Conservation (phyloP, 805 yeast species). For the Ogataea paradorogensis region DNA sequence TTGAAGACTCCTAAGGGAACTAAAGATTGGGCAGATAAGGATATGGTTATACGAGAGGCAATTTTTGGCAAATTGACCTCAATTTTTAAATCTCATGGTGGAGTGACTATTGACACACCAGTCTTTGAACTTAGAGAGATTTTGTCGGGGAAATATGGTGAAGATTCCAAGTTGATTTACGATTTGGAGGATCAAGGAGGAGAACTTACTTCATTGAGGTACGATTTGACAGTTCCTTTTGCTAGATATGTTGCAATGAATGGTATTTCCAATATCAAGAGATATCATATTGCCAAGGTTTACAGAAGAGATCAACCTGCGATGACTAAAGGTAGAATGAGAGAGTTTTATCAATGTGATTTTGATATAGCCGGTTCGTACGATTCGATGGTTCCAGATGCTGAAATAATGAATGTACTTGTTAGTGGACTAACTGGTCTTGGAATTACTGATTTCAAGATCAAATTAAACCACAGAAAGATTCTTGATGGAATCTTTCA, state of each 20-base stretch:
- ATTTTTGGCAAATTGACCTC: slow-evolving; percentile 69
- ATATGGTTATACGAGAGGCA: slow-evolving; percentile 91
- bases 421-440: slow-evolving; percentile 82
- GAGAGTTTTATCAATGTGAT: slow-evolving; percentile 99
- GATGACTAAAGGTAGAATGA: slow-evolving; percentile 99
- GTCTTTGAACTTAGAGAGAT: slow-evolving; percentile 96
- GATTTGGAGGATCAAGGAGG: slow-evolving; percentile 99
- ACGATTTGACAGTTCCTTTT: slow-evolving; percentile 97
- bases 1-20: slow-evolving; percentile 96
- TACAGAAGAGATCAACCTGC: slow-evolving; percentile 99
- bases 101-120: slow-evolving; percentile 97
- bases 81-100: slow-evolving; percentile 93
- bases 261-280: slow-evolving; percentile 81
- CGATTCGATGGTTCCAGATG: slow-evolving; percentile 95
- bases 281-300: slow-evolving; percentile 97
- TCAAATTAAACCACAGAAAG: slow-evolving; percentile 93
- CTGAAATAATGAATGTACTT: slow-evolving; percentile 77
- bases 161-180: slow-evolving; percentile 94
- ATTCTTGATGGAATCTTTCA: slow-evolving; percentile 93
- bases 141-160: slow-evolving; percentile 96
- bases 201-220: slow-evolving; percentile 90
- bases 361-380: slow-evolving; percentile 93
- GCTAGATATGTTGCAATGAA: slow-evolving; percentile 97
- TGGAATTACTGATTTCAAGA: slow-evolving; percentile 85
- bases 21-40: slow-evolving; percentile 98